Evolutionary conservation across 2,329 filamentous ascomycete genomes (phyloP), one percentile per base, ranked within the genome.

Genomic region (Botrytis porri): DNA sequence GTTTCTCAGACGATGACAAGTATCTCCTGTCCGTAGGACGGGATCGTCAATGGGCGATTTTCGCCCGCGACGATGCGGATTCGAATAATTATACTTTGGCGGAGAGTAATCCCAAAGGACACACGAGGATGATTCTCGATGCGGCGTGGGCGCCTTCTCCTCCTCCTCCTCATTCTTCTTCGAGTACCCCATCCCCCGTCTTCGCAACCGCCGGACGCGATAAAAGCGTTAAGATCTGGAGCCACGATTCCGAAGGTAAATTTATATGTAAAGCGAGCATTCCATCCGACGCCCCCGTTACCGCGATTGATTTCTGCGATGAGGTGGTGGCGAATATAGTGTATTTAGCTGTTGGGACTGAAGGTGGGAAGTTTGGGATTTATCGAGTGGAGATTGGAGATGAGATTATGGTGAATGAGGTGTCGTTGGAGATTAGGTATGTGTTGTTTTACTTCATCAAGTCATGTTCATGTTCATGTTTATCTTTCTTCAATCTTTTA

Each of bases 121-220:
- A 99, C 81, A 87, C 92, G 6, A 87, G 96, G 74, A 98, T 99
- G 94, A 95, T 99, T 63, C 86, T 98, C 22, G 94, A 94, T 80
- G 92, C 90, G 1, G 89, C 93, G 3, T 99, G 96, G 95, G 90
- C 92, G 1, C 91, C 80, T 10, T 76, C 79, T 76, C 79, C 2
- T 79, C 80, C 12, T 79, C 81, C 14, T 41, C 57, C 1, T 1
- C 22, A 39, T 32, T 63, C 61, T 14, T 12, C 39, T 10, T 25
- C 61, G 8, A 4, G 18, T 14, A 7, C n/a, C 29, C 1, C 41
- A 45, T 48, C 64, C 43, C 77, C 82, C 8, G 81, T 87, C 41
- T 99, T 99, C 82, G 92, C 92, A 20, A 99, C 96, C 0, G 95
- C 95, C 1, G 94, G 95, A 4, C 87, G 96, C 78, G 96, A 99